Evolutionary conservation across 2,329 filamentous ascomycete species (phyloP).

Genomic region (Helminthosporium solani): DNA sequence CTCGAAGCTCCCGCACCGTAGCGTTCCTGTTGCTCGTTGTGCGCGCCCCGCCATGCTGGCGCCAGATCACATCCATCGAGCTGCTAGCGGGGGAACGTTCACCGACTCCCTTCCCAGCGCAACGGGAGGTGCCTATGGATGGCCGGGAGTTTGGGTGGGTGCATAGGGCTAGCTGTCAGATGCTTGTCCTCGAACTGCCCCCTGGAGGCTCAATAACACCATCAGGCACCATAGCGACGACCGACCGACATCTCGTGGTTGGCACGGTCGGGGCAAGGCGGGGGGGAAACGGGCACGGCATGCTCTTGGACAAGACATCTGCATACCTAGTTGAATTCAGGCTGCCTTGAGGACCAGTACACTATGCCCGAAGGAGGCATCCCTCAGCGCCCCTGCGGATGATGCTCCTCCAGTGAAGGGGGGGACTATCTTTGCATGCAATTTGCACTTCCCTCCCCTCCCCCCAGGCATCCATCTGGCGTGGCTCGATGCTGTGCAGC

Average conservation of each 20-base stretch:
- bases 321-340: neutral
- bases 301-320: neutral
- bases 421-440: too few species aligned
- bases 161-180: slow-evolving; percentile 35
- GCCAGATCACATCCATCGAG: slow-evolving; percentile 18
- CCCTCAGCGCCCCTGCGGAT: neutral
- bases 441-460: too few species aligned
- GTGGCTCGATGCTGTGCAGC: neutral
- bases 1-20: too few species aligned
- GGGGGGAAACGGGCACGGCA: too few species aligned
- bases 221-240: too few species aligned
- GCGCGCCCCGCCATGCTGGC: neutral
- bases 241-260: too few species aligned
- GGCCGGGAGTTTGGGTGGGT: slow-evolving; percentile 11
- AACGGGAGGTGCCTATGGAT: slow-evolving; percentile 19
- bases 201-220: neutral
- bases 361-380: neutral
- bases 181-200: slow-evolving; percentile 21
- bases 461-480: too few species aligned
- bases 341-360: neutral
- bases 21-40: neutral
- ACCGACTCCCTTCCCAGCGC: slow-evolving; percentile 17
- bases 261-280: too few species aligned
- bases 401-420: too few species aligned
- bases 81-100: slow-evolving; percentile 16